These are phyloP conservation scores for Sordaria brevicollis DNA, from an alignment of 495 filamentous ascomycete genomes.

Conservation along the genomic window DNA sequence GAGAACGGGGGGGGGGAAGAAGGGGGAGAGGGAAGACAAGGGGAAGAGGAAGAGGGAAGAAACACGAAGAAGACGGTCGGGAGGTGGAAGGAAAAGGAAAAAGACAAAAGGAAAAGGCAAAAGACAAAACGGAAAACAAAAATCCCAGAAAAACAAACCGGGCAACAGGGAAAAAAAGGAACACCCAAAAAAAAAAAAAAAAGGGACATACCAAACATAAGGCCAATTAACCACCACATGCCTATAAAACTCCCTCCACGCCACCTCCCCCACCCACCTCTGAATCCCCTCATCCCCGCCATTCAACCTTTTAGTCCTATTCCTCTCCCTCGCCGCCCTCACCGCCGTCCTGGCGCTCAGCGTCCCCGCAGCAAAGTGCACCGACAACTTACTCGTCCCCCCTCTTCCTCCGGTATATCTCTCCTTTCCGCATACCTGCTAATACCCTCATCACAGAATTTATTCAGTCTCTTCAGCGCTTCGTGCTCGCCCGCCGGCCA, in stretches of 20 bases:
- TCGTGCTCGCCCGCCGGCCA: slow-evolving; percentile 80
- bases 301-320: slow-evolving; percentile 59
- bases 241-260: slow-evolving; percentile 90
- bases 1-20: no score
- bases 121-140: no score
- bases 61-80: no score
- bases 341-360: slow-evolving; percentile 71
- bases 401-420: slow-evolving; percentile 47
- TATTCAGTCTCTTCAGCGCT: slow-evolving; percentile 52
- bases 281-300: slow-evolving; percentile 56
- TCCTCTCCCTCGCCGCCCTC: slow-evolving; percentile 50
- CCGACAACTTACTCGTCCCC: slow-evolving; percentile 60
- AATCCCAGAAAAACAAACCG: no score
- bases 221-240: slow-evolving; percentile 83
- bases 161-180: not conserved
- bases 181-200: not conserved
- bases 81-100: no score
- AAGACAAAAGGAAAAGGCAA: no score
- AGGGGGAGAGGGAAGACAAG: not conserved
- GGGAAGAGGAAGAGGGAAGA: no score
- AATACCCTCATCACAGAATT: slow-evolving; percentile 61
- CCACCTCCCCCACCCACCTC: slow-evolving; percentile 79
- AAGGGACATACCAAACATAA: slow-evolving; percentile 58
- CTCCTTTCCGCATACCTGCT: slow-evolving; percentile 49
- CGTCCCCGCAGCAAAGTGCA: slow-evolving; percentile 69